Conservation (phyloP, 2,329 filamentous ascomycete genomes). For the Pseudogymnoascus sp. region DNA sequence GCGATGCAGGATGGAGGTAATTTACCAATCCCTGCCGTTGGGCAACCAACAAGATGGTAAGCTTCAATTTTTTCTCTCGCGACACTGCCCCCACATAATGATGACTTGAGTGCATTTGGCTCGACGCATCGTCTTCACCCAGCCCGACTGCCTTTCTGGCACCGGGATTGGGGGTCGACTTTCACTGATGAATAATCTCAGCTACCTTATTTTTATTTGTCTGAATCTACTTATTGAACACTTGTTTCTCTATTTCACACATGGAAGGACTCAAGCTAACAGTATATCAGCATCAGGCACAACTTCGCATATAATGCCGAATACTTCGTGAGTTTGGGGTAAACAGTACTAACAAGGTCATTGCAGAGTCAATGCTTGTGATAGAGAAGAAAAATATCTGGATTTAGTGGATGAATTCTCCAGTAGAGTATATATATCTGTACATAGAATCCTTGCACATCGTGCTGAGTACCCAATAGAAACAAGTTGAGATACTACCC, state of each 20-base stretch:
- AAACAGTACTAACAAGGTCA: not conserved
- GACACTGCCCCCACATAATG: conserved; percentile 43
- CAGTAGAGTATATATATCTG: conserved; percentile 65
- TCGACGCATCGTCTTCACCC: conserved; percentile 76
- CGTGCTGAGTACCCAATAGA: conserved; percentile 47
- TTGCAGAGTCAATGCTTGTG: conserved; percentile 84
- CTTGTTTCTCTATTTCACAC: conserved; percentile 16
- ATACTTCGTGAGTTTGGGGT: not conserved
- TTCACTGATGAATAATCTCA: conserved; percentile 99
- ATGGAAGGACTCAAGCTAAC: conserved; percentile 21
- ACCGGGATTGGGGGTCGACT: conserved; percentile 48
- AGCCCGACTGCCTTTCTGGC: conserved; percentile 69
- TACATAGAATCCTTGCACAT: conserved; percentile 30
- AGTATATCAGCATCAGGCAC: conserved; percentile 12
- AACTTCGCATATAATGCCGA: conserved; percentile 16
- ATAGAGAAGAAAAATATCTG: conserved; percentile 83
- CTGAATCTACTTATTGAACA: conserved; percentile 51
- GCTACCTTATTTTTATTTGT: conserved; percentile 91
- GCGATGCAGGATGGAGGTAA: conserved; percentile 95
- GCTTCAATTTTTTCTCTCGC: conserved; percentile 20
- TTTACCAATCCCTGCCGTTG: conserved; percentile 25
- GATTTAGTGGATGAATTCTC: conserved; percentile 72
- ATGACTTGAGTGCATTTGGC: conserved; percentile 99
- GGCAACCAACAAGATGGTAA: conserved; percentile 23
- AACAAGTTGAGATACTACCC: conserved; percentile 75